Percentiles rank a stretch among this genome's conserved stretches.
Evolutionary conservation across 768 basidiomycete species (phyloP).

Genomic region (Arthromyces matolae): DNA sequence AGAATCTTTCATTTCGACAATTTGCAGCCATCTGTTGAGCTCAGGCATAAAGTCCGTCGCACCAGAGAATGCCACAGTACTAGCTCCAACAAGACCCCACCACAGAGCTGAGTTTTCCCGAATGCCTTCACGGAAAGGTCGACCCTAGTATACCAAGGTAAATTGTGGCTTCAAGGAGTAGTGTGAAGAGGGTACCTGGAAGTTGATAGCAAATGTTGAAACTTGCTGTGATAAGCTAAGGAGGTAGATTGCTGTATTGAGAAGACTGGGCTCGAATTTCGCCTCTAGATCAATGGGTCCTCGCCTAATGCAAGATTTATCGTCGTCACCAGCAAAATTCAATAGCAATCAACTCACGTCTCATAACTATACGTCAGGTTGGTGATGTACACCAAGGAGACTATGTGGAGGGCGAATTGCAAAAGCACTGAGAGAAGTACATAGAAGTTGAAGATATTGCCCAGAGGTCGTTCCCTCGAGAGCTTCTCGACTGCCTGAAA

Average conservation of each 20-base stretch:
- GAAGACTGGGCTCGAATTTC: constrained; percentile 89
- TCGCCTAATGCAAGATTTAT: constrained; percentile 33
- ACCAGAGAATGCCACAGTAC: constrained; percentile 88
- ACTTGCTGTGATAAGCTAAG: constrained; percentile 96
- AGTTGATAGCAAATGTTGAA: constrained; percentile 98
- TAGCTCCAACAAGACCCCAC: constrained; percentile 88
- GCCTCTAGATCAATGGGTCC: constrained; percentile 90
- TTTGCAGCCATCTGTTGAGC: constrained; percentile 93
- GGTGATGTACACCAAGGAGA: constrained; percentile 89
- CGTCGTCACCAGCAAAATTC: neutral
- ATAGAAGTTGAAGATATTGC: constrained; percentile 96
- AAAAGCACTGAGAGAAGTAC: constrained; percentile 87
- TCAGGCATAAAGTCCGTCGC: constrained; percentile 95
- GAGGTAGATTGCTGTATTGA: constrained; percentile 97
- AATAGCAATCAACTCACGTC: constrained; percentile 48
- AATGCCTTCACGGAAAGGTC: constrained; percentile 98
- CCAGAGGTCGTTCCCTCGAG: constrained; percentile 87
- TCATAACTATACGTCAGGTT: constrained; percentile 75
- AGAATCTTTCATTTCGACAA: constrained; percentile 79
- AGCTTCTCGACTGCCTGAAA: constrained; percentile 94
- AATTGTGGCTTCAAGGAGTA: neutral
- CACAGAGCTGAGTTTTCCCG: constrained; percentile 92
- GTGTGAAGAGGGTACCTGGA: constrained; percentile 55
- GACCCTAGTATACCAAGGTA: constrained; percentile 49
- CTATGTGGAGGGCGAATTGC: constrained; percentile 94